Evolutionary conservation across 495 filamentous ascomycete species (phyloP), one percentile per base, ranked within the genome.

Genomic region (Trichoderma erinaceum): DNA sequence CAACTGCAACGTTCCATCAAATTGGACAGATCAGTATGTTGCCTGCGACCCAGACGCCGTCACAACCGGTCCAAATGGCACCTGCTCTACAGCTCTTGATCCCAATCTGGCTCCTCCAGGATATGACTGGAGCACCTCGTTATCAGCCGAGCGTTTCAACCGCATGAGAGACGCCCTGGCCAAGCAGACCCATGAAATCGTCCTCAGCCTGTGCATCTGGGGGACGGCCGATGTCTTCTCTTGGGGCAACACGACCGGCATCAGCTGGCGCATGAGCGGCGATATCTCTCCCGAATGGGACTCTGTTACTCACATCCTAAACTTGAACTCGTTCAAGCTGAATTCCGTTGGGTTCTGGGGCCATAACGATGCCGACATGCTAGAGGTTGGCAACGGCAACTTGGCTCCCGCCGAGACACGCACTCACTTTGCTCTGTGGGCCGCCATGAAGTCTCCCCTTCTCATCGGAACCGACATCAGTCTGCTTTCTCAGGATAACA

Each of bases 121-220:
- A 41, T 87, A 87, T 69, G 79, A 88, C 75, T 88, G 83, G 78
- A 75, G 72, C 21, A 78, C 72, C 0, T 85, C 81, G 25, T 84
- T 80, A 15, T 83, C 83, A 0, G 79, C 81, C 18, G 76, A 61
- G 21, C 78, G 87, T 43, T 90, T 84, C 74, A 69, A 68, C 4
- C 71, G 66, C 8, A 91, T 91, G 89, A 76, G 79, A 1, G 78
- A 87, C 67, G 88, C 89, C 1, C 75, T 90, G 21, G 70, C 81
- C 7, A 74, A 73, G 21, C 85, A 85, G 4, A 77, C 81, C 68
- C 76, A 86, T 12, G 80, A 81, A 0, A 90, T 91, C 56, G 72
- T 88, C 10, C 90, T 85, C 74, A 85, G 81, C 6, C 74, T 90
- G 3, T 91, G 87, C 71, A 79, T 84, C 56, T 88, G 87, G 87